Conservation (phyloP, 2,329 filamentous ascomycete species). For the Exophiala sp. region DNA sequence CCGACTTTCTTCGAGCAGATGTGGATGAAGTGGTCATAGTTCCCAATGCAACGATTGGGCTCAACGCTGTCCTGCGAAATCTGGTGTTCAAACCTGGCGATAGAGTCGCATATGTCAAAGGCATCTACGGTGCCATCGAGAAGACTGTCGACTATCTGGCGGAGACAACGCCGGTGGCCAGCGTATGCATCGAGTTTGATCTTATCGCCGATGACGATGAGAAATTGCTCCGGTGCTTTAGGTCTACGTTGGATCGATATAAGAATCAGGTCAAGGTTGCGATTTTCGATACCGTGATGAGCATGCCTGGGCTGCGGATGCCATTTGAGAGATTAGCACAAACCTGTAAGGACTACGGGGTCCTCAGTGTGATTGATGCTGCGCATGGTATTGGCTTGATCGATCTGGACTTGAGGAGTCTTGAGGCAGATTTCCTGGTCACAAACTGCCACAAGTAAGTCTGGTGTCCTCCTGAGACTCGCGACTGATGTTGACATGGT, state of each 20-base stretch:
- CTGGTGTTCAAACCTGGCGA: conserved; percentile 66
- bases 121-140: conserved; percentile 72
- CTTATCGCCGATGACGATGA: conserved; percentile 68
- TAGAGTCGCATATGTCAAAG: conserved; percentile 62
- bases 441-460: conserved; percentile 73
- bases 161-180: conserved; percentile 55
- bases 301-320: conserved; percentile 70
- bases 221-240: conserved; percentile 60
- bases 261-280: conserved; percentile 57
- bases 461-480: neutral
- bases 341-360: conserved; percentile 60
- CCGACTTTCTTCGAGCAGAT: conserved; percentile 62
- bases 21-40: conserved; percentile 68
- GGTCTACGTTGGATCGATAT: conserved; percentile 52
- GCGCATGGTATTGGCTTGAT: conserved; percentile 82
- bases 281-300: conserved; percentile 79
- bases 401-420: conserved; percentile 58
- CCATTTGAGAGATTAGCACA: conserved; percentile 67
- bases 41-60: conserved; percentile 68
- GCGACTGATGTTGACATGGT: neutral
- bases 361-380: conserved; percentile 74
- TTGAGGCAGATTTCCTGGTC: conserved; percentile 80
- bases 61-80: conserved; percentile 74
- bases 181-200: conserved; percentile 58
- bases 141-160: conserved; percentile 69